A percentile compares a stretch with the other conserved stretches of the same genome.
Evolutionary conservation across 1,284 basidiomycete species (phyloP).

Genomic region (Bjerkandera adusta): DNA sequence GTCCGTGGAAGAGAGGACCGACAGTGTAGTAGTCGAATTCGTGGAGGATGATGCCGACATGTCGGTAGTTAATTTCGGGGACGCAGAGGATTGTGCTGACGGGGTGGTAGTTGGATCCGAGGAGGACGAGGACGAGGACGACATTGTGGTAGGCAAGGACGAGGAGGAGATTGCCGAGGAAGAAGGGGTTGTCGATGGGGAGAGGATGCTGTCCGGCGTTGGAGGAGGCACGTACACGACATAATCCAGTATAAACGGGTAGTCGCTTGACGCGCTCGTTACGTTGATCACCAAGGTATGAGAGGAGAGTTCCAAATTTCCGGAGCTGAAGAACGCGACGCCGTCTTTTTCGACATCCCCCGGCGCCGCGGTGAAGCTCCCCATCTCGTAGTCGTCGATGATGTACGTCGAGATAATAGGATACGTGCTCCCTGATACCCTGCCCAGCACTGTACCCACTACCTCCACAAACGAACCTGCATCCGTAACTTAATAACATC

Average conservation of each 20-base stretch:
- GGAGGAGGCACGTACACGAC: constrained; percentile 11
- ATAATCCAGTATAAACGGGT: constrained; percentile 17
- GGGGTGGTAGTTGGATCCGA: background rate
- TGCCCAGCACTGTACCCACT: too few relatives aligned
- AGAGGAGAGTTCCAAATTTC: background rate
- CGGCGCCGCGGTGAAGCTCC: constrained; percentile 4
- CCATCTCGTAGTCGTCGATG: background rate
- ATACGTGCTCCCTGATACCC: too few relatives aligned
- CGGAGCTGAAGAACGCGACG: constrained; percentile 15
- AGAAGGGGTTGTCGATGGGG: background rate
- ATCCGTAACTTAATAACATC: too few relatives aligned
- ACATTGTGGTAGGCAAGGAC: too few relatives aligned
- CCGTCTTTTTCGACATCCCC: constrained; percentile 2
- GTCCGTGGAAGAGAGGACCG: too few relatives aligned
- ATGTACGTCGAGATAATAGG: constrained; percentile 4
- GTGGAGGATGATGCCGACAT: constrained; percentile 1
- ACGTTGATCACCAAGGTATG: constrained; percentile 15
- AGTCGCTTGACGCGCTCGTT: constrained; percentile 10
- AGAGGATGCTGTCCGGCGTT: background rate
- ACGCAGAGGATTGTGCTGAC: too few relatives aligned
- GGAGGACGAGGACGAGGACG: background rate
- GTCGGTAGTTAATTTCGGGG: too few relatives aligned
- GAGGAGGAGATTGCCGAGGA: background rate
- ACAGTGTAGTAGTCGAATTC: background rate
- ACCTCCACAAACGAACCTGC: too few relatives aligned